Evolutionary conservation across 768 basidiomycete species (phyloP), one percentile per base, ranked within the genome.

Genomic region (Phanerochaete carnosa): DNA sequence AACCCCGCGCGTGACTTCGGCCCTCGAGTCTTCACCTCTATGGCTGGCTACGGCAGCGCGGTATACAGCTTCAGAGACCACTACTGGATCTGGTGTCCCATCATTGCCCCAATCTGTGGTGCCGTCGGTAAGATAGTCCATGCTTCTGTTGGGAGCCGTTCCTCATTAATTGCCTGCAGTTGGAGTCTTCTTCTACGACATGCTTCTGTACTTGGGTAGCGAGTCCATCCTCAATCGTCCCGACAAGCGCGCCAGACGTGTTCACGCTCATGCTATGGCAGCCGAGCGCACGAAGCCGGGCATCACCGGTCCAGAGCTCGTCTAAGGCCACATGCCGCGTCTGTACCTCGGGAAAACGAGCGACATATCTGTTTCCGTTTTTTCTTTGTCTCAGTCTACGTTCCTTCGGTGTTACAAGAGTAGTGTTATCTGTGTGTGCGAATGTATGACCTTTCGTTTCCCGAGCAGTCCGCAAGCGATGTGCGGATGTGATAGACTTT

Each of bases 1-100:
- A 89, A 89, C 65, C 88, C 88, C 43, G 86, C 88, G 33, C 84
- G 89, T 67, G 88, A 90, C 72, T 74, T 90, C 33, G 88, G 89
- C 9, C 88, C 88, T 2, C 79, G 88, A 7, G 64, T 89, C 32
- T 70, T 89, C 67, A 88, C 86, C 1, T 80, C 87, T 7, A 88
- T 89, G 84, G 86, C 79, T 6, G 89, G 88, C 23, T 90, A 88
- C 65, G 87, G 87, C 23, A 72, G 43, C 8, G 25, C 43, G 33
- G 43, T 29, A 3, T 39, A 59, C 68, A 60, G 67, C 43, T 74
- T 68, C 58, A 67, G 72, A 62, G 80, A 77, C 65, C 87, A 90
- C 58, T 90, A 89, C 67, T 90, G 88, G 88, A 59, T 90, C 33
- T 90, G 89, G 88, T 83, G 84, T 65, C 83, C 86, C 3, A 66